Evolutionary conservation across 495 filamentous ascomycete species (phyloP).

Genomic region (Staphylotrichum tortipilum): DNA sequence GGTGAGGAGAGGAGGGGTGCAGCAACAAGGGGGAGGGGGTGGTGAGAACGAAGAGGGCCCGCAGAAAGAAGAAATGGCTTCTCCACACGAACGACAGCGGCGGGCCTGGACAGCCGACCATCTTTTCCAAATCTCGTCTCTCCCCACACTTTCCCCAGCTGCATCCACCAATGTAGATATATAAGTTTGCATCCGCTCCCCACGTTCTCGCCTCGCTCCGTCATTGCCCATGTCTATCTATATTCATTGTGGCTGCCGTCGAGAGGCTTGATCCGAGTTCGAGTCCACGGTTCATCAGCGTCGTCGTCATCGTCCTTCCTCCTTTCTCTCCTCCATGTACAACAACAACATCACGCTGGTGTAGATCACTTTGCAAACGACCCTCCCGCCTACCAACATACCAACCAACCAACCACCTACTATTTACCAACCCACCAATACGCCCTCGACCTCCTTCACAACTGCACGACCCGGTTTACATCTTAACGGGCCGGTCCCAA

Average conservation of each 20-base stretch:
- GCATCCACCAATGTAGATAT: conserved; percentile 24
- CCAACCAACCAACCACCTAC: too few species aligned
- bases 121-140: conserved; percentile 18
- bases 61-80: conserved; percentile 9
- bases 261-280: conserved; percentile 2
- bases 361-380: neutral
- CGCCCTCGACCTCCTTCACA: neutral
- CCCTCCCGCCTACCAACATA: too few species aligned
- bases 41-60: conserved; percentile 5
- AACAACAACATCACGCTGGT: conserved; percentile 3
- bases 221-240: conserved; percentile 19
- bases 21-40: too few species aligned
- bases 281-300: neutral
- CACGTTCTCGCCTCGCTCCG: conserved; percentile 23
- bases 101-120: conserved; percentile 17
- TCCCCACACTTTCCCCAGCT: conserved; percentile 22
- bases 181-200: conserved; percentile 27
- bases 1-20: too few species aligned
- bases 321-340: neutral
- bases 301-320: too few species aligned
- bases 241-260: conserved; percentile 14
- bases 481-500: too few species aligned
- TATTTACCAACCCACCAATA: neutral
- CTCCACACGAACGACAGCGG: conserved; percentile 16
- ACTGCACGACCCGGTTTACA: too few species aligned